Conservation (phyloP, 139 green algal species). For the Chlamydomonas incerta region DNA sequence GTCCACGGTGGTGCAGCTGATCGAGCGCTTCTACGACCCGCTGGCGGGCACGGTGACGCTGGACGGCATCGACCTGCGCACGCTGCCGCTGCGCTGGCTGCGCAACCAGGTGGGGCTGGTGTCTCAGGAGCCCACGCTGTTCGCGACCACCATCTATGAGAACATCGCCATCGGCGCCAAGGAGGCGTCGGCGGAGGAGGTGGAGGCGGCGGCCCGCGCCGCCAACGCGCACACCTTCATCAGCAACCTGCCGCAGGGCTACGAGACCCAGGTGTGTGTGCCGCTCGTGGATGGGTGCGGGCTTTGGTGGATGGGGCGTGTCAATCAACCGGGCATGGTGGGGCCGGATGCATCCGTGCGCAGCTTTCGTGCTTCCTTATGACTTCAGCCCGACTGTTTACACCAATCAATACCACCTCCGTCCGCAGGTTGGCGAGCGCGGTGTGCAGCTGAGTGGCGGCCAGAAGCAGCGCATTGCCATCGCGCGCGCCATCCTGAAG, state of each 20-base stretch:
- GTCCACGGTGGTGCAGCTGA: conserved; percentile 63
- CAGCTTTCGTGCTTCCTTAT: no score
- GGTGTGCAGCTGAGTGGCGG: conserved; percentile 69
- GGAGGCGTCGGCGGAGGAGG: conserved; percentile 63
- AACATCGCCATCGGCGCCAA: conserved; percentile 88
- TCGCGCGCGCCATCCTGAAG: conserved; percentile 91
- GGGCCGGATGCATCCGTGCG: no score
- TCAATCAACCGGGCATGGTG: no score
- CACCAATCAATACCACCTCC: background rate
- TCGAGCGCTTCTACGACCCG: conserved; percentile 95
- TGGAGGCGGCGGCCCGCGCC: conserved; percentile 74
- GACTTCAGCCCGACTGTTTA: no score
- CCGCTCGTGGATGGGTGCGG: background rate
- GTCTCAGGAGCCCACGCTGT: conserved; percentile 93
- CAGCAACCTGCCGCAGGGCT: conserved; percentile 55
- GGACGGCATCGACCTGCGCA: conserved; percentile 85
- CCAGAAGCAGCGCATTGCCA: conserved; percentile 96
- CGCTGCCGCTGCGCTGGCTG: conserved; percentile 81
- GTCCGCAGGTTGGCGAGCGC: conserved; percentile 66
- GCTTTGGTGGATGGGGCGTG: no score
- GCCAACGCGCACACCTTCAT: conserved; percentile 91
- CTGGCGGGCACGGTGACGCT: conserved; percentile 69
- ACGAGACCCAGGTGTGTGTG: conserved; percentile 65
- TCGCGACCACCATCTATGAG: conserved; percentile 83
- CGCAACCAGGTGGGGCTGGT: conserved; percentile 82